These are phyloP conservation scores for Dianthus caryophyllus DNA, from an alignment of 148 eudicot genomes.

Conservation along the genomic window DNA sequence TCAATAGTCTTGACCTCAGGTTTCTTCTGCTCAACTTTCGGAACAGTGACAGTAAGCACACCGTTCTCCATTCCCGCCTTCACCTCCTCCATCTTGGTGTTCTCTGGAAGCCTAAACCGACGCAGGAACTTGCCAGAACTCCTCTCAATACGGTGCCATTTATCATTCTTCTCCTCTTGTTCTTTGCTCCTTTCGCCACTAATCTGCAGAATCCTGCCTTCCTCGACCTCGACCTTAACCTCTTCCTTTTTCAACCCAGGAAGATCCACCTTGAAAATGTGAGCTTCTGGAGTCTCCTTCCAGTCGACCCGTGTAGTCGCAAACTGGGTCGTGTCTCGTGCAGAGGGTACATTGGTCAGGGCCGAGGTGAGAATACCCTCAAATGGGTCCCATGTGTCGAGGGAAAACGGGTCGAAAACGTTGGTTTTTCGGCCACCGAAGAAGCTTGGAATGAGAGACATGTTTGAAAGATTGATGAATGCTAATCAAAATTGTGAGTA, in stretches of 20 bases:
- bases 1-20: slow-evolving; percentile 37
- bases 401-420: slow-evolving; percentile 34
- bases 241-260: slow-evolving; percentile 52
- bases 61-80: slow-evolving; percentile 48
- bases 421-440: slow-evolving; percentile 32
- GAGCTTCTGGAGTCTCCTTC: slow-evolving; percentile 48
- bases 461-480: neutral
- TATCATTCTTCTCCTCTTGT: slow-evolving; percentile 27
- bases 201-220: slow-evolving; percentile 30
- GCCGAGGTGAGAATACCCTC: slow-evolving; percentile 22
- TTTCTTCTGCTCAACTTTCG: slow-evolving; percentile 46
- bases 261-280: slow-evolving; percentile 46
- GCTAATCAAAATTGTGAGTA: neutral
- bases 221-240: slow-evolving; percentile 48
- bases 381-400: slow-evolving; percentile 33
- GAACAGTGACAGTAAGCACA: slow-evolving; percentile 51
- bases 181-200: slow-evolving; percentile 27
- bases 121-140: slow-evolving; percentile 40
- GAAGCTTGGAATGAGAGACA: slow-evolving; percentile 31
- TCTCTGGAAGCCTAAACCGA: slow-evolving; percentile 42
- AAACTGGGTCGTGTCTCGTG: slow-evolving; percentile 34
- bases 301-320: slow-evolving; percentile 37
- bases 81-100: slow-evolving; percentile 42
- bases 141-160: slow-evolving; percentile 42
- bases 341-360: slow-evolving; percentile 28